phyloP scores from a whole-genome alignment of 352 stramenopile species.

The Elongisporangium undulatum region DNA sequence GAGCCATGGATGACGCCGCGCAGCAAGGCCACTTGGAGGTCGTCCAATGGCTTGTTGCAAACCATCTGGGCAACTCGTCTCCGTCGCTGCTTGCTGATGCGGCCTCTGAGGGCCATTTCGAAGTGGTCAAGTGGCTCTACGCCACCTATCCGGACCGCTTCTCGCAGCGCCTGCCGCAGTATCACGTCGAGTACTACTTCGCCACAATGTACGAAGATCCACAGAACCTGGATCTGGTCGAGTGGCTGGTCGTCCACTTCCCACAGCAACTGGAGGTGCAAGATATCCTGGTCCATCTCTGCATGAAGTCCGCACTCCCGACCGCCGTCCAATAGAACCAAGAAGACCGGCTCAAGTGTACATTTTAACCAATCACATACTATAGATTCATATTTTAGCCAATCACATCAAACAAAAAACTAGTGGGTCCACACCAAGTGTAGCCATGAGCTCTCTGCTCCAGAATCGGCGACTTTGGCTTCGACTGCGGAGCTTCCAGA shows the following conservation, averaged over 20 bases:
- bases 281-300: neutral
- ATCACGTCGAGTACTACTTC: neutral
- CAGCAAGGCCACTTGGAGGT: slow-evolving; percentile 31
- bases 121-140: neutral
- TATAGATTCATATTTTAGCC: neutral
- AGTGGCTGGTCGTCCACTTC: neutral
- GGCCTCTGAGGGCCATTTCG: neutral
- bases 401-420: neutral
- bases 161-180: neutral
- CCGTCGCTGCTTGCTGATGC: neutral
- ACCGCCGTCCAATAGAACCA: neutral
- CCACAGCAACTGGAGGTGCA: neutral
- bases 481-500: neutral
- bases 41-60: neutral
- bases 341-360: no score
- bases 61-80: neutral
- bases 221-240: neutral
- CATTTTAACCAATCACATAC: neutral
- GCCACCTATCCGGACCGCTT: neutral
- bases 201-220: neutral
- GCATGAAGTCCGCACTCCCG: neutral
- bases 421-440: neutral
- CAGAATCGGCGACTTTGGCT: neutral
- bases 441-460: neutral
- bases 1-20: slow-evolving; percentile 26